These are phyloP conservation scores for Pseudozyma sp. DNA, from an alignment of 1,284 basidiomycete genomes.

Conservation along the genomic window DNA sequence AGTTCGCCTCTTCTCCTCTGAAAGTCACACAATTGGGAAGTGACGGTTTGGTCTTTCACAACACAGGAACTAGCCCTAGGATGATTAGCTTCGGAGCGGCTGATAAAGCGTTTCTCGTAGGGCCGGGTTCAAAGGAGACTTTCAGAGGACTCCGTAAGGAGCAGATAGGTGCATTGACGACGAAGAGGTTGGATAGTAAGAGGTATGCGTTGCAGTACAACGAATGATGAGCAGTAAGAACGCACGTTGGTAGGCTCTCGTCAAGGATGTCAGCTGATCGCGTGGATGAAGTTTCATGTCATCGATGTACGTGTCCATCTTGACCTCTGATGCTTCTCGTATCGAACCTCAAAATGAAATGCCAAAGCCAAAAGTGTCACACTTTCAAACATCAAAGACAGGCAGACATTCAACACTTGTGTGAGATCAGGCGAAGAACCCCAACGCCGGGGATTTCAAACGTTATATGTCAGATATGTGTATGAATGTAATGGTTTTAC, in stretches of 20 bases:
- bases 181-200: no score
- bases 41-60: background rate
- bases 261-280: no score
- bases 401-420: background rate
- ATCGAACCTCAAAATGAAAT: no score
- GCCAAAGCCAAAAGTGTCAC: no score
- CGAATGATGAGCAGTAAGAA: no score
- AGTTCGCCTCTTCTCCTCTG: background rate
- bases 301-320: no score
- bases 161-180: no score
- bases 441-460: conserved; percentile 5
- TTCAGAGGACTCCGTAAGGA: background rate
- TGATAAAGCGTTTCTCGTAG: background rate
- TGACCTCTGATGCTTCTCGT: no score
- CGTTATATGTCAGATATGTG: background rate
- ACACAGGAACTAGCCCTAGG: background rate
- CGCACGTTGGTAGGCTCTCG: no score
- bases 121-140: background rate
- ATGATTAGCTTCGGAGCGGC: background rate
- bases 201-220: no score
- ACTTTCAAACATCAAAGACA: no score
- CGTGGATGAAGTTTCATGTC: no score
- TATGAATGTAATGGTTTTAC: conserved; percentile 1
- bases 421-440: background rate
- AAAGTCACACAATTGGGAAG: background rate